Evolutionary conservation across 306 rosid genomes (phyloP).

Genomic region (Mimosa pudica): DNA sequence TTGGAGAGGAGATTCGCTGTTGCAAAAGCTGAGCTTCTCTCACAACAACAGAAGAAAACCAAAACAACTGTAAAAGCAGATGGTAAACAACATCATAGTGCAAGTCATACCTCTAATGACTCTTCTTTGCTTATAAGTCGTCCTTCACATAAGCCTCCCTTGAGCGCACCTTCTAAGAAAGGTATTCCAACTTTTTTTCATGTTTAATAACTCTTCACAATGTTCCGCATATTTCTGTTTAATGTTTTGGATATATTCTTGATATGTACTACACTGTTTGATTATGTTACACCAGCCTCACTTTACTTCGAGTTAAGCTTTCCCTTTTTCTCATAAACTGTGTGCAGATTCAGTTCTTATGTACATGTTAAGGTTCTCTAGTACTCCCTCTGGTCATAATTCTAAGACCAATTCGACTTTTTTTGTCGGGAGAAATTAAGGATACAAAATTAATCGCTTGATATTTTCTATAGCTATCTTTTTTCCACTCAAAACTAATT

Average conservation of each 20-base stretch:
- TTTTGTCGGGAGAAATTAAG: too few relatives aligned
- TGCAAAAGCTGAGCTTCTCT: conserved; percentile 57
- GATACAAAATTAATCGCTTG: too few relatives aligned
- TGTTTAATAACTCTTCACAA: conserved; percentile 8
- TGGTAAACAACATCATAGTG: conserved; percentile 19
- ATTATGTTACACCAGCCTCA: not conserved
- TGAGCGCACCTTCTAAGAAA: conserved; percentile 38
- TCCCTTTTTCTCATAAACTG: not conserved
- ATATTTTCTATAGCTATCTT: too few relatives aligned
- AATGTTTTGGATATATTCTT: not conserved
- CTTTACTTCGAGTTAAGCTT: not conserved
- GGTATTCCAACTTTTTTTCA: conserved; percentile 43
- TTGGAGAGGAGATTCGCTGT: conserved; percentile 71
- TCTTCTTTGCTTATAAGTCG: conserved; percentile 25
- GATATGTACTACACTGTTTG: not conserved
- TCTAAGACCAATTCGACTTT: too few relatives aligned
- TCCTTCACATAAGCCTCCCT: conserved; percentile 31
- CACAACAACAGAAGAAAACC: conserved; percentile 54
- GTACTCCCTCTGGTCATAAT: too few relatives aligned
- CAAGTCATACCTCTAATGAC: conserved; percentile 34
- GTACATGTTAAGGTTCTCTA: not conserved
- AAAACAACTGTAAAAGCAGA: conserved; percentile 33
- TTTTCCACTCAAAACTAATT: too few relatives aligned
- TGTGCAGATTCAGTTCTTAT: not conserved
- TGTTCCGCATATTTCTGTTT: not conserved